Evolutionary conservation across 2,329 filamentous ascomycete genomes (phyloP).

Genomic region (Xylogone sp.): DNA sequence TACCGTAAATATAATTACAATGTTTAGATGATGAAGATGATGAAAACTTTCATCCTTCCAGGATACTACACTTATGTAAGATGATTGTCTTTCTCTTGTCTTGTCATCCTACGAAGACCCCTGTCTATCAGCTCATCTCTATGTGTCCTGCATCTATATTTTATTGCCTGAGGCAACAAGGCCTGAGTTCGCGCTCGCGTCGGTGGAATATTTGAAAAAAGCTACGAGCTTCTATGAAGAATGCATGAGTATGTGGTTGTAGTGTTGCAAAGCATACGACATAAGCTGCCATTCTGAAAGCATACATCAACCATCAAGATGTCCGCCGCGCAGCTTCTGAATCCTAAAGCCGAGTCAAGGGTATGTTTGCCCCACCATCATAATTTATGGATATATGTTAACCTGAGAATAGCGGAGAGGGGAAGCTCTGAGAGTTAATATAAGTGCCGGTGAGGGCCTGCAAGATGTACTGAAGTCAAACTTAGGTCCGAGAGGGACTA

Average conservation of each 20-base stretch:
- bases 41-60: neutral
- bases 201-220: conserved; percentile 15
- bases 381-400: conserved; percentile 8
- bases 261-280: neutral
- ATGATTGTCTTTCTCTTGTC: neutral
- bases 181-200: conserved; percentile 13
- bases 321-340: conserved; percentile 97
- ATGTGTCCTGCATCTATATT: neutral
- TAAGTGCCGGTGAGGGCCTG: conserved; percentile 88
- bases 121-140: neutral
- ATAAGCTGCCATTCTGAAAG: neutral
- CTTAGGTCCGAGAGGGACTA: conserved; percentile 85
- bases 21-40: neutral
- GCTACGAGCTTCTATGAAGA: conserved; percentile 7
- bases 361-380: conserved; percentile 49
- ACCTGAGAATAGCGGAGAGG: conserved; percentile 69
- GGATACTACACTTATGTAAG: neutral
- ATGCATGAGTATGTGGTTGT: neutral
- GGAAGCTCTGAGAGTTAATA: conserved; percentile 96
- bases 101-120: too few species aligned
- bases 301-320: conserved; percentile 44
- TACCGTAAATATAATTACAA: neutral
- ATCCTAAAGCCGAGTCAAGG: conserved; percentile 97
- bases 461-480: conserved; percentile 96
- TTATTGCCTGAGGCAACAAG: neutral